phyloP scores from a whole-genome alignment of 2,329 filamentous ascomycete species.

The Alternaria arbusti region DNA sequence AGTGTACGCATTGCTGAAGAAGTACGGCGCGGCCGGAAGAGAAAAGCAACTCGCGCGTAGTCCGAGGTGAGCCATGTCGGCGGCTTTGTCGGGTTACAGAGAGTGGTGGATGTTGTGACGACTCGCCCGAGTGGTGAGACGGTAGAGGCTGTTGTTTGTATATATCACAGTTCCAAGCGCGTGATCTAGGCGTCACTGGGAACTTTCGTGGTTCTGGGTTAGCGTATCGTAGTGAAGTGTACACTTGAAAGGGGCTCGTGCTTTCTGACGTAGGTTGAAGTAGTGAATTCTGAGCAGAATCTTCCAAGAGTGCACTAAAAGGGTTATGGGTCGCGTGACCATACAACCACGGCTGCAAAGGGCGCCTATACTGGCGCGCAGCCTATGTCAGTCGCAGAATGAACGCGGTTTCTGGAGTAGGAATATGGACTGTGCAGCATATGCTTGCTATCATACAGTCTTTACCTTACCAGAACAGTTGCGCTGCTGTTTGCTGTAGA shows the following conservation, averaged over 20 bases:
- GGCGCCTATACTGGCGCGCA: neutral
- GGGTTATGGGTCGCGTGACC: neutral
- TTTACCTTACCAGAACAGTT: neutral
- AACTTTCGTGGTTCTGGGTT: neutral
- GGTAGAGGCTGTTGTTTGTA: neutral
- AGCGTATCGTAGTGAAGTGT: neutral
- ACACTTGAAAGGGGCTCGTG: neutral
- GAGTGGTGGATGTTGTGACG: neutral
- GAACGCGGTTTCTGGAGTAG: neutral
- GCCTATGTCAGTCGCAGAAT: neutral
- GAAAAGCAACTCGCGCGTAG: neutral
- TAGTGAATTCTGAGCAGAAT: neutral
- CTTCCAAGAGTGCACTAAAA: neutral
- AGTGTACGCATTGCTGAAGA: neutral
- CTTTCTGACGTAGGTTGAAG: neutral
- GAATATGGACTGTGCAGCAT: neutral
- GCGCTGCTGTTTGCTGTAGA: neutral
- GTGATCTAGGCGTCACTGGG: neutral
- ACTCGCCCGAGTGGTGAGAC: neutral
- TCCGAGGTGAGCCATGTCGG: neutral
- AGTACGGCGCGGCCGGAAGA: neutral
- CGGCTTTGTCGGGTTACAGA: neutral
- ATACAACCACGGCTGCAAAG: neutral
- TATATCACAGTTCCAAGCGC: neutral
- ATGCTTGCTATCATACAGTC: neutral